A percentile compares a stretch with the other conserved stretches of the same genome.
phyloP scores from a whole-genome alignment of 2,329 filamentous ascomycete species.

The Phialophora tarda region DNA sequence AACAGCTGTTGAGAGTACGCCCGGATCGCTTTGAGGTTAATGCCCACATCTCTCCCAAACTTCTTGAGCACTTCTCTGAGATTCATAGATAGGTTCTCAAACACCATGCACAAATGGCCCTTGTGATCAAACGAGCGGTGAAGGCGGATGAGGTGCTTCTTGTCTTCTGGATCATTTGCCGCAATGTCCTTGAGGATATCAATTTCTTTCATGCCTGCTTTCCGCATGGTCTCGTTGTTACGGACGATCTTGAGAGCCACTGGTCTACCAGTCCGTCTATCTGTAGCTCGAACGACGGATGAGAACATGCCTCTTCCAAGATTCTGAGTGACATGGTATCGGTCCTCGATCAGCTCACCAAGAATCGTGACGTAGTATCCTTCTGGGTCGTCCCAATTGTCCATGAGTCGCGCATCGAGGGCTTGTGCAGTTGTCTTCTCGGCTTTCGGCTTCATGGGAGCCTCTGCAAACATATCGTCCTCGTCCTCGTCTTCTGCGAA shows the following conservation, averaged over 20 bases:
- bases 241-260: constrained; percentile 98
- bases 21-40: constrained; percentile 85
- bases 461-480: constrained; percentile 90
- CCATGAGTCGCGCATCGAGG: constrained; percentile 75
- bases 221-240: constrained; percentile 89
- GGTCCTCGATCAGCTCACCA: constrained; percentile 85
- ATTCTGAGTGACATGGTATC: constrained; percentile 85
- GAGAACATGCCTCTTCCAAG: constrained; percentile 97
- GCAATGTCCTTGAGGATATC: constrained; percentile 88
- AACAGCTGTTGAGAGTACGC: constrained; percentile 95
- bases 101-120: constrained; percentile 92
- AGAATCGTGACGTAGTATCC: constrained; percentile 96
- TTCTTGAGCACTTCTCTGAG: constrained; percentile 93
- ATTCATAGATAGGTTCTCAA: constrained; percentile 92
- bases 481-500: constrained; percentile 66
- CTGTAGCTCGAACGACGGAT: constrained; percentile 86
- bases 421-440: constrained; percentile 61
- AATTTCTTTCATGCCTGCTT: constrained; percentile 93
- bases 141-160: constrained; percentile 89
- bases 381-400: constrained; percentile 91
- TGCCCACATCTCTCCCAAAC: constrained; percentile 90
- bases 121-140: constrained; percentile 91
- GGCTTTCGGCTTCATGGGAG: constrained; percentile 57
- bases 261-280: constrained; percentile 73
- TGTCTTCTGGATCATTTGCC: constrained; percentile 82